Conservation (phyloP, 2,329 filamentous ascomycete genomes). For the Emmonsiellopsis sp. region DNA sequence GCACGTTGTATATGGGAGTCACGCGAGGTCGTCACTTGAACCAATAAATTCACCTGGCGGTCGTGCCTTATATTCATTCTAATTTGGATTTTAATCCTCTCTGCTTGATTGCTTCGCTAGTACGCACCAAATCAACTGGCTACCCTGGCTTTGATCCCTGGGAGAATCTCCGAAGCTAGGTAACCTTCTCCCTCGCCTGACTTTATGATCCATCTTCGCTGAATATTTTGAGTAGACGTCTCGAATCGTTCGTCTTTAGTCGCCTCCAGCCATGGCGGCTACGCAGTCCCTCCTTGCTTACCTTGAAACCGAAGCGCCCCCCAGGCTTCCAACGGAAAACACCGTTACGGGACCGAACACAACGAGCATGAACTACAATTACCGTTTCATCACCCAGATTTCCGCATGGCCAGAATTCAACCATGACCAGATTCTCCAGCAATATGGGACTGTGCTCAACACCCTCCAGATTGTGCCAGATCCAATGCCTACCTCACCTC, state of each 20-base stretch:
- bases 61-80: too few species aligned
- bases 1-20: too few species aligned
- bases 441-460: conserved; percentile 8
- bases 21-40: too few species aligned
- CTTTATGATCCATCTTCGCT: background rate
- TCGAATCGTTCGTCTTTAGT: background rate
- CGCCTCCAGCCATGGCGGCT: background rate
- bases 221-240: background rate
- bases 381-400: conserved; percentile 8
- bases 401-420: conserved; percentile 11
- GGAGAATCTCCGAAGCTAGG: background rate
- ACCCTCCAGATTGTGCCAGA: conserved; percentile 8
- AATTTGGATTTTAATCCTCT: too few species aligned
- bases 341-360: conserved; percentile 4
- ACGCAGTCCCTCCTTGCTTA: background rate
- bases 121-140: background rate
- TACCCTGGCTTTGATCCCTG: background rate
- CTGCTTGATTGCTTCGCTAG: too few species aligned
- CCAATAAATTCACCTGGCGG: too few species aligned
- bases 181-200: background rate
- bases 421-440: conserved; percentile 9
- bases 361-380: conserved; percentile 7
- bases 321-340: conserved; percentile 5
- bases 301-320: conserved; percentile 4
- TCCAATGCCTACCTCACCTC: conserved; percentile 8